phyloP scores from a whole-genome alignment of 164 flowering plant genomes.

The Kalanchoe fedtschenkoi region DNA sequence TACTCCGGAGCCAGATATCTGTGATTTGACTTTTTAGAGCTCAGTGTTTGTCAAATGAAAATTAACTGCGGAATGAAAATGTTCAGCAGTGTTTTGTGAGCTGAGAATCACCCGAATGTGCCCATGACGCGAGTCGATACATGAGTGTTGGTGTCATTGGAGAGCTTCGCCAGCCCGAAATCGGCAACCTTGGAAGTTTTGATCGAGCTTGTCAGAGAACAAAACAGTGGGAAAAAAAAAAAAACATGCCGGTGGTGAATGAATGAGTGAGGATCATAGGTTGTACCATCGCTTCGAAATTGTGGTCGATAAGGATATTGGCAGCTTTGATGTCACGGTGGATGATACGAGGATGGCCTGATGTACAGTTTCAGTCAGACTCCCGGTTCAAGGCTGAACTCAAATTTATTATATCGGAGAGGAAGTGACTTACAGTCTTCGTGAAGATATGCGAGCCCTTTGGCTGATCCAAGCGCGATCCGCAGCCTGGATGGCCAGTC shows the following conservation, averaged over 20 bases:
- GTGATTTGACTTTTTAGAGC: constrained; percentile 3
- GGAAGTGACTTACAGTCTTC: constrained; percentile 51
- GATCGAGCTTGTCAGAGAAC: neutral
- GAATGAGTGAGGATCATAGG: neutral
- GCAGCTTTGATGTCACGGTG: constrained; percentile 71
- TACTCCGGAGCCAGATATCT: constrained; percentile 87
- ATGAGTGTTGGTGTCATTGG: constrained; percentile 57
- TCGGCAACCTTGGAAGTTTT: constrained; percentile 54
- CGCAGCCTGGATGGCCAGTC: constrained; percentile 54
- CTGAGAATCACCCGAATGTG: constrained; percentile 53
- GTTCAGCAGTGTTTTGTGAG: neutral
- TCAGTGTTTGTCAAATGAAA: no score
- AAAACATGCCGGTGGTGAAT: neutral
- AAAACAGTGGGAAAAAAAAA: no score
- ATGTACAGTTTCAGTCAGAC: neutral
- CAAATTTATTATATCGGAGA: neutral
- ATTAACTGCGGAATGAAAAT: no score
- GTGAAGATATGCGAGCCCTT: constrained; percentile 75
- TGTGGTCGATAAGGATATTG: constrained; percentile 53
- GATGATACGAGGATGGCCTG: constrained; percentile 66
- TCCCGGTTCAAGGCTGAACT: neutral
- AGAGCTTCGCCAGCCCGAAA: constrained; percentile 70
- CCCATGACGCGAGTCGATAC: constrained; percentile 91
- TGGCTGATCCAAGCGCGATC: constrained; percentile 70
- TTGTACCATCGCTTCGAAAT: constrained; percentile 61